Evolutionary conservation across 2,329 filamentous ascomycete species (phyloP).

Genomic region (Neophaeococcomyces mojaviensis): DNA sequence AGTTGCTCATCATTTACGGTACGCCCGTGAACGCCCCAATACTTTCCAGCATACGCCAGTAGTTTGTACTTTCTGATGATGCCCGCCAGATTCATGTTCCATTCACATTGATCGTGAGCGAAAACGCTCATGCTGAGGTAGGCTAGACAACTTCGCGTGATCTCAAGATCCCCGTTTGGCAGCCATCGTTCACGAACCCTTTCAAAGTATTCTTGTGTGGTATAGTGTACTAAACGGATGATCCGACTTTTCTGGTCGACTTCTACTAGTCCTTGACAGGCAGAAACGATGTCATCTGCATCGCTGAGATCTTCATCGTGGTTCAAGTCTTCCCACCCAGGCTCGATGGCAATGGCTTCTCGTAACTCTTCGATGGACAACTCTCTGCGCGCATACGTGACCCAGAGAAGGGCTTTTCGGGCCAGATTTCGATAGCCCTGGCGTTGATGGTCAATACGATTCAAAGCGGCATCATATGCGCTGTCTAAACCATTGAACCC

Average conservation of each 20-base stretch:
- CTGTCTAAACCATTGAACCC: neutral
- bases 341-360: constrained; percentile 2
- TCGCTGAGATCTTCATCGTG: constrained; percentile 1
- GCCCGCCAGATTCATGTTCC: no score
- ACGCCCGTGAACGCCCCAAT: no score
- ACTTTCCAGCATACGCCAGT: no score
- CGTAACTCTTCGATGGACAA: constrained; percentile 1
- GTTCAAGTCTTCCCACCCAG: neutral
- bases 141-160: constrained; percentile 18
- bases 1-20: no score
- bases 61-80: no score
- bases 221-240: constrained; percentile 36
- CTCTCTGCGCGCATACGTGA: neutral
- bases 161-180: constrained; percentile 13
- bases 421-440: neutral
- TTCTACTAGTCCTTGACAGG: constrained; percentile 23
- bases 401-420: neutral
- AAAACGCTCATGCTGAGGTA: constrained; percentile 23
- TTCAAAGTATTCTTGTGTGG: constrained; percentile 41
- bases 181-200: constrained; percentile 14
- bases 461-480: neutral
- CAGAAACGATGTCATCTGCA: constrained; percentile 17
- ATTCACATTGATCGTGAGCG: no score
- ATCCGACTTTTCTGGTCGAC: constrained; percentile 19
- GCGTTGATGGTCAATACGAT: neutral